Percentiles rank a stretch among this genome's conserved stretches.
phyloP scores from a whole-genome alignment of 345 rosid genomes.

The Gossypium turneri region DNA sequence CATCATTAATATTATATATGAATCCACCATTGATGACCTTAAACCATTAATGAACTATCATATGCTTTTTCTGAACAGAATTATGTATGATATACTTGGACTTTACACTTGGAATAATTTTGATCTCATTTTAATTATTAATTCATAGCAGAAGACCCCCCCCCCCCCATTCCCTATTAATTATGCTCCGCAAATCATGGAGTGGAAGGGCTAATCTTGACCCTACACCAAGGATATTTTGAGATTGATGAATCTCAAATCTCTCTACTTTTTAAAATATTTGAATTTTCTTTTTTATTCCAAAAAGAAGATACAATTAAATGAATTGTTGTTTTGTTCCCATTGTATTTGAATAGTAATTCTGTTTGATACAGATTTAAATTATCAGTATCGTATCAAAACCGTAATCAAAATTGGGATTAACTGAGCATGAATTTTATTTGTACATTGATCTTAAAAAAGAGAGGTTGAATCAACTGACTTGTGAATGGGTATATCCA shows the following conservation, averaged over 20 bases:
- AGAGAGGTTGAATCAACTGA: too few relatives aligned
- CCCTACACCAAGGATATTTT: not conserved
- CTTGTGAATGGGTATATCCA: accelerated
- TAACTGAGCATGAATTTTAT: accelerated
- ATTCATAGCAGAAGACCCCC: not conserved
- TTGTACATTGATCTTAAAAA: accelerated
- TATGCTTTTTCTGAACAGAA: too few relatives aligned
- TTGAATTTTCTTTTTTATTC: not conserved
- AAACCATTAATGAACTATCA: not conserved
- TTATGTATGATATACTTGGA: not conserved
- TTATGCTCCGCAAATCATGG: conserved; percentile 22
- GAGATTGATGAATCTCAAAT: not conserved
- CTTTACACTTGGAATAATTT: not conserved
- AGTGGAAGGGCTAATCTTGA: not conserved
- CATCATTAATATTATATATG: too few relatives aligned
- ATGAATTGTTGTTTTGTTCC: not conserved
- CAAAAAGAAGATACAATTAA: too few relatives aligned
- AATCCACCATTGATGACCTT: not conserved
- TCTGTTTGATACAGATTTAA: too few relatives aligned
- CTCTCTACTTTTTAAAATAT: not conserved
- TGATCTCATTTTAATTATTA: not conserved
- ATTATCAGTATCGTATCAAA: accelerated
- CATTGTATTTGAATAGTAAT: not conserved
- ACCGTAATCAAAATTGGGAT: too few relatives aligned
- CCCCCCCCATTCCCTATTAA: not conserved